Conservation (phyloP, 495 filamentous ascomycete genomes). For the Cudoniella acicularis region DNA sequence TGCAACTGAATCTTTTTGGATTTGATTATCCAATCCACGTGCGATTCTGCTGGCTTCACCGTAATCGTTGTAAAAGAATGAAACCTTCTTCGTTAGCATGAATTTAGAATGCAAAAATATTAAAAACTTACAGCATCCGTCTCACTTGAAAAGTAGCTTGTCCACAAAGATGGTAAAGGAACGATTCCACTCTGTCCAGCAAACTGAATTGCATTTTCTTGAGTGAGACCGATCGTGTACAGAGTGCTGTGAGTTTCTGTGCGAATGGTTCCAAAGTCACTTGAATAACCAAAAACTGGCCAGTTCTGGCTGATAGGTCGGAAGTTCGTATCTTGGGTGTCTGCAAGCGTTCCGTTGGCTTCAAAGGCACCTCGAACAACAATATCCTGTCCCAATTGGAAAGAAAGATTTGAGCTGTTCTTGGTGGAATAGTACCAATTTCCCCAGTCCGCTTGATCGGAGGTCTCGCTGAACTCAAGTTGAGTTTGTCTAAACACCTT, state of each 20-base stretch:
- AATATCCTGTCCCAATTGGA: slow-evolving; percentile 66
- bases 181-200: slow-evolving; percentile 65
- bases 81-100: slow-evolving; percentile 34
- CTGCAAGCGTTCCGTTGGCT: slow-evolving; percentile 55
- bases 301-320: slow-evolving; percentile 69
- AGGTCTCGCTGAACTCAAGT: slow-evolving; percentile 65
- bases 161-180: slow-evolving; percentile 75
- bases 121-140: slow-evolving; percentile 37
- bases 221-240: slow-evolving; percentile 77
- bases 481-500: slow-evolving; percentile 61
- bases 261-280: slow-evolving; percentile 56
- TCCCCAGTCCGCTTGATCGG: slow-evolving; percentile 72
- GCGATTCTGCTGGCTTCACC: slow-evolving; percentile 40
- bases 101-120: neutral
- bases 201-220: slow-evolving; percentile 75
- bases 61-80: slow-evolving; percentile 73
- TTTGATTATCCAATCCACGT: slow-evolving; percentile 62
- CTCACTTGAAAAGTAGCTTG: slow-evolving; percentile 60
- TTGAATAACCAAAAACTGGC: slow-evolving; percentile 87
- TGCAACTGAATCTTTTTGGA: slow-evolving; percentile 67
- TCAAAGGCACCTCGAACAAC: slow-evolving; percentile 64
- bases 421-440: slow-evolving; percentile 68
- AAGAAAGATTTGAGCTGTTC: slow-evolving; percentile 32
- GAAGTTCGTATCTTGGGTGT: slow-evolving; percentile 62
- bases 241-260: slow-evolving; percentile 37